Evolutionary conservation across 768 basidiomycete species (phyloP).

Genomic region (Lactarius vividus): DNA sequence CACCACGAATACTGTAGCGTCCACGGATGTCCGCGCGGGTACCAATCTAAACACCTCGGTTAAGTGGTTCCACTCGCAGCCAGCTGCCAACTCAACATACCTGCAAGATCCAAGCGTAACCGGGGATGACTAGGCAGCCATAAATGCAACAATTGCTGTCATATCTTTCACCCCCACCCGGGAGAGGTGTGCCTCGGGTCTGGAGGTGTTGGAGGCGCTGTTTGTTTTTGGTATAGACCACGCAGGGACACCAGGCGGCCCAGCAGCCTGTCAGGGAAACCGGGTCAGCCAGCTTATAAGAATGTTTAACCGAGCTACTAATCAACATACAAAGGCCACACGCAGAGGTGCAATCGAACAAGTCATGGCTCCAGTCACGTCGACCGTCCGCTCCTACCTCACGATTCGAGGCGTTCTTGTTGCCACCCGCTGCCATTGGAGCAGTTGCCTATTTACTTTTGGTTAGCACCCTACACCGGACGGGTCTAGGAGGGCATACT

Average conservation of each 20-base stretch:
- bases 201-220: conserved; percentile 40
- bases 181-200: conserved; percentile 36
- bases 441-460: neutral
- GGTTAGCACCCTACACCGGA: neutral
- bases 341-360: conserved; percentile 29
- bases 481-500: neutral
- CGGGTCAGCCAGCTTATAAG: conserved; percentile 18
- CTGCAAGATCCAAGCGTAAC: conserved; percentile 41
- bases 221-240: conserved; percentile 41
- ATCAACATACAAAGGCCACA: conserved; percentile 32
- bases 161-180: conserved; percentile 36
- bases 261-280: conserved; percentile 33
- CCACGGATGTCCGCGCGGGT: conserved; percentile 40
- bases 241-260: conserved; percentile 42
- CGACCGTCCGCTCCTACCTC: conserved; percentile 32
- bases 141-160: conserved; percentile 40
- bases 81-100: conserved; percentile 29
- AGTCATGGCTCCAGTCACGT: conserved; percentile 36
- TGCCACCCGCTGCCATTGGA: conserved; percentile 17
- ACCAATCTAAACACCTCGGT: conserved; percentile 27
- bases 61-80: neutral
- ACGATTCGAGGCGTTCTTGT: conserved; percentile 30
- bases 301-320: neutral
- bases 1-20: conserved; percentile 48
- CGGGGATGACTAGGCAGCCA: conserved; percentile 31